phyloP scores from a whole-genome alignment of 225 moss, liverwort and hornwort genomes.

The Thuidium tamariscinum region DNA sequence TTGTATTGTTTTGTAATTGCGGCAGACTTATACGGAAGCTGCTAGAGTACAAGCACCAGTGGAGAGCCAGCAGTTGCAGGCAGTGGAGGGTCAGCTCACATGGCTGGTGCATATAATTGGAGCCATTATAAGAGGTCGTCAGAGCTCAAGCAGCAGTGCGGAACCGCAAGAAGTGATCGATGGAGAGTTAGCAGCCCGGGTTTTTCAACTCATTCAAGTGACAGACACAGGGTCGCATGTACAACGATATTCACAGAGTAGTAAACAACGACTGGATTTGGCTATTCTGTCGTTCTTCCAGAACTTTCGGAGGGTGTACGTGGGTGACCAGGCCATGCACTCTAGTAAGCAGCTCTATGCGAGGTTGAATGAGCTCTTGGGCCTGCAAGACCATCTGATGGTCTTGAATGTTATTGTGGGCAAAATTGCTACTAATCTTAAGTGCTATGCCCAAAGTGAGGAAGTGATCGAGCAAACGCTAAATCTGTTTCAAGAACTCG shows the following conservation, averaged over 20 bases:
- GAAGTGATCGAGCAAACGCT: constrained; percentile 62
- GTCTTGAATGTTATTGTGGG: constrained; percentile 54
- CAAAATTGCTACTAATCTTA: constrained; percentile 53
- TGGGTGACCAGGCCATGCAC: constrained; percentile 67
- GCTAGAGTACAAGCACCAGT: constrained; percentile 30
- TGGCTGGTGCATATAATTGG: constrained; percentile 60
- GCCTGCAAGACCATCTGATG: constrained; percentile 54
- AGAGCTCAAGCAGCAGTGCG: constrained; percentile 52
- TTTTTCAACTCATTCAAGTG: constrained; percentile 57
- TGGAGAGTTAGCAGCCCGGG: constrained; percentile 52
- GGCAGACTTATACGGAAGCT: constrained; percentile 42
- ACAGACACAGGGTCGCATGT: constrained; percentile 51
- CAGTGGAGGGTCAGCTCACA: constrained; percentile 58
- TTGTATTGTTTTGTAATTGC: neutral
- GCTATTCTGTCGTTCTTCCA: constrained; percentile 55
- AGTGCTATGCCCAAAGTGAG: constrained; percentile 60
- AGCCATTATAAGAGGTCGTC: constrained; percentile 52
- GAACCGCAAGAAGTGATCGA: constrained; percentile 61
- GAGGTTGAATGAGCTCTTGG: constrained; percentile 50
- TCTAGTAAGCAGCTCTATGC: constrained; percentile 61
- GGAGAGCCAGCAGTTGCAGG: constrained; percentile 42
- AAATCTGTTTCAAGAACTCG: constrained; percentile 54
- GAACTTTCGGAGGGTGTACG: constrained; percentile 56
- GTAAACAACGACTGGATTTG: constrained; percentile 57
- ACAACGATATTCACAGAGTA: constrained; percentile 46